phyloP scores from a whole-genome alignment of 352 stramenopile species.

The Hyaloperonospora arabidopsidis region DNA sequence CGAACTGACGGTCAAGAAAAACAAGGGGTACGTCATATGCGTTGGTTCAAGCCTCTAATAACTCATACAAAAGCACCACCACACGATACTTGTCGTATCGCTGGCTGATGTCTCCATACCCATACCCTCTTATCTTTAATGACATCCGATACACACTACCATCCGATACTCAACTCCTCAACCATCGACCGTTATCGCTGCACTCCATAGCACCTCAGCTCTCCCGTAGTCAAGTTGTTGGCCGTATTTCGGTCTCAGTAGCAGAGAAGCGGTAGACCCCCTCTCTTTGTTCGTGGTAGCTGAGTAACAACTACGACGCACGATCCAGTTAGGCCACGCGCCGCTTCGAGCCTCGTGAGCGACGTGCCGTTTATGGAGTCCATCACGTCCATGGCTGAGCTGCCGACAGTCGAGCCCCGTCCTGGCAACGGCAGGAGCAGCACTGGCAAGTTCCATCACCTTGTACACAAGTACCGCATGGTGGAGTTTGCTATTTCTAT shows the following conservation, averaged over 20 bases:
- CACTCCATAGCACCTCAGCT: too few species aligned
- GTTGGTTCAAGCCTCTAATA: too few species aligned
- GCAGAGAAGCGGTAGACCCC: conserved; percentile 22
- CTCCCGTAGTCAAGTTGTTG: too few species aligned
- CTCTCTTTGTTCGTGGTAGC: conserved; percentile 16
- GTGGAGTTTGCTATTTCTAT: conserved; percentile 30
- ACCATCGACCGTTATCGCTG: too few species aligned
- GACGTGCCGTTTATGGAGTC: conserved; percentile 34
- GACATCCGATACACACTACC: too few species aligned
- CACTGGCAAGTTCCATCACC: conserved; percentile 22
- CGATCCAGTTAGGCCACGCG: conserved; percentile 6
- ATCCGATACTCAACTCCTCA: too few species aligned
- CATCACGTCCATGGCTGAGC: conserved; percentile 16
- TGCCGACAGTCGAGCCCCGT: conserved; percentile 8
- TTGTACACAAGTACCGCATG: conserved; percentile 22
- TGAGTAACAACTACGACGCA: conserved; percentile 13
- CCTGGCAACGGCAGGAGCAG: not conserved
- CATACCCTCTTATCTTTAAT: too few species aligned
- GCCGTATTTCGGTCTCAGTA: conserved; percentile 3
- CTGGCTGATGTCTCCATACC: too few species aligned
- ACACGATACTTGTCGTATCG: too few species aligned
- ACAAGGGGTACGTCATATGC: too few species aligned
- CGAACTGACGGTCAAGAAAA: too few species aligned
- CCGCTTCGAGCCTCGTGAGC: conserved; percentile 25
- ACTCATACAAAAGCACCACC: too few species aligned